Conservation (phyloP, 139 green algal genomes). For the Chlorella sp. region DNA sequence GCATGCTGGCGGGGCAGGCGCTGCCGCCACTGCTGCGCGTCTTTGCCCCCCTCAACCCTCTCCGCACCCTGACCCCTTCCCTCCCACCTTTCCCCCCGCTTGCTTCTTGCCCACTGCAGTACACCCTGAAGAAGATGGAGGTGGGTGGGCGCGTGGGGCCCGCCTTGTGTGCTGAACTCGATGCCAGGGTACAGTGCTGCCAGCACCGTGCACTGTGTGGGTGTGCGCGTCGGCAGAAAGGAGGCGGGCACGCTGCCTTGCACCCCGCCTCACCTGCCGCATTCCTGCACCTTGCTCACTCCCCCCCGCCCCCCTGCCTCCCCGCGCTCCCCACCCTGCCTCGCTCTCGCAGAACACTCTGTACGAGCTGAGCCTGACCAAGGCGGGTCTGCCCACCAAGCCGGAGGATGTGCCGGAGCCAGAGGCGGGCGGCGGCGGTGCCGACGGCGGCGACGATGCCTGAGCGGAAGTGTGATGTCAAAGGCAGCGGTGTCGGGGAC, state of each 20-base stretch:
- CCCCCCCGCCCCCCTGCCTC: neutral
- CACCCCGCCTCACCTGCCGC: no score
- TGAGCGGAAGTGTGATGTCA: neutral
- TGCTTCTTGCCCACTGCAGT: neutral
- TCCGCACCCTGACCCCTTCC: no score
- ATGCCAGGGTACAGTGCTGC: neutral
- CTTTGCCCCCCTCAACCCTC: no score
- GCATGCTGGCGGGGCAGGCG: no score
- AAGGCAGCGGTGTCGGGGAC: no score
- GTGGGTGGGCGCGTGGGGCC: neutral
- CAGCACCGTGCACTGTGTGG: neutral
- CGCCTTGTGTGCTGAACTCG: neutral
- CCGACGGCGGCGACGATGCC: neutral
- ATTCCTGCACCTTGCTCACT: neutral
- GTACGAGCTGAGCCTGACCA: conserved; percentile 15
- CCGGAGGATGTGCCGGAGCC: neutral
- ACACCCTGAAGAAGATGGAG: conserved; percentile 35
- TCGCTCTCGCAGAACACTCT: neutral
- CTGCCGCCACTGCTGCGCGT: no score
- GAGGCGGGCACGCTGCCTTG: no score
- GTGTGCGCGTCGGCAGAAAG: no score
- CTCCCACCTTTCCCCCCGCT: no score
- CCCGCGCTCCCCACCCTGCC: neutral
- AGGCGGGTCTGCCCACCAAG: neutral
- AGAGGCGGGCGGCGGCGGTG: neutral